Percentiles rank a stretch among this genome's conserved stretches.
These are phyloP conservation scores for Phascolomyces articulosus DNA, from an alignment of 371 early-diverging fungal genomes.

Conservation along the genomic window DNA sequence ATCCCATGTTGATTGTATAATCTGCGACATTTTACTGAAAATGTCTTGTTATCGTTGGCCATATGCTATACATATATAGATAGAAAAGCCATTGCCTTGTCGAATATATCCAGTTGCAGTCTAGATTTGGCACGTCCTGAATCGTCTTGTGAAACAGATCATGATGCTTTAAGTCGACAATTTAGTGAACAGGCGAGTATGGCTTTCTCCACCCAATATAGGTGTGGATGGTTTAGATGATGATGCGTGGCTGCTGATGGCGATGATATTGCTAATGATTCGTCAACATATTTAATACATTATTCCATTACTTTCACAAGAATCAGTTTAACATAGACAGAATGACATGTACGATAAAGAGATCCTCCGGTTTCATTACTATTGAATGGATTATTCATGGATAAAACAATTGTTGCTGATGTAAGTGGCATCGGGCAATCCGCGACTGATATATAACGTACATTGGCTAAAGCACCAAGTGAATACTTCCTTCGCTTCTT, in stretches of 20 bases:
- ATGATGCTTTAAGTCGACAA: too few species aligned
- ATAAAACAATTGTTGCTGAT: slow-evolving; percentile 15
- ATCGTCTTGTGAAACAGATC: too few species aligned
- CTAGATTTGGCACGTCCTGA: too few species aligned
- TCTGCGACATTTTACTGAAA: too few species aligned
- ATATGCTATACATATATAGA: too few species aligned
- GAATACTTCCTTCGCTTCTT: slow-evolving; percentile 39
- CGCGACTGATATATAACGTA: slow-evolving; percentile 20
- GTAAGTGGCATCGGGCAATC: slow-evolving; percentile 28
- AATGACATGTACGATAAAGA: slow-evolving; percentile 67
- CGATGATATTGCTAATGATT: slow-evolving; percentile 11
- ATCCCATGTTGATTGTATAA: too few species aligned
- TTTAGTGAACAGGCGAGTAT: slow-evolving; percentile 83
- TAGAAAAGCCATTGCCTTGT: too few species aligned
- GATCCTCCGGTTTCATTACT: slow-evolving; percentile 52
- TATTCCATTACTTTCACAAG: slow-evolving; percentile 63
- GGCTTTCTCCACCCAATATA: slow-evolving; percentile 60
- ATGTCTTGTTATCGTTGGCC: too few species aligned
- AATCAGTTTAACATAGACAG: slow-evolving; percentile 59
- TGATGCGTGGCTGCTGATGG: slow-evolving; percentile 20
- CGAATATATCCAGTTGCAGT: too few species aligned
- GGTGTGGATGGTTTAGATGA: slow-evolving; percentile 34
- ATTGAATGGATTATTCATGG: slow-evolving; percentile 10
- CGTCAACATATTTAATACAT: slow-evolving; percentile 51
- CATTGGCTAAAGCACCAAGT: slow-evolving; percentile 25